Conservation (phyloP, 1,284 basidiomycete genomes). For the Ustilago tritici region DNA sequence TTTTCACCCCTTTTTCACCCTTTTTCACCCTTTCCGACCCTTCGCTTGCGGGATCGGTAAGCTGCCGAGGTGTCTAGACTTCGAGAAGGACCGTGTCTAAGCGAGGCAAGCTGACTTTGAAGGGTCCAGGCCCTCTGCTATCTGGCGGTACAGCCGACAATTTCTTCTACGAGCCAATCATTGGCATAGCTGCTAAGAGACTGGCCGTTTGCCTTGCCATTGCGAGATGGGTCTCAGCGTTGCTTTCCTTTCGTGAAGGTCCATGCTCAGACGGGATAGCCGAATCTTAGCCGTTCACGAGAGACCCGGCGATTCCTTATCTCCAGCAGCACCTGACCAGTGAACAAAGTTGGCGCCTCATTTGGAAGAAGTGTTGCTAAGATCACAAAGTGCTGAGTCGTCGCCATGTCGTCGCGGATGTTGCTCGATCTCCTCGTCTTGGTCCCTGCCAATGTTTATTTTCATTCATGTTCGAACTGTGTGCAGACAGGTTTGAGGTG, state of each 20-base stretch:
- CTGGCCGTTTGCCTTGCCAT: background rate
- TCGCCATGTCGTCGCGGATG: background rate
- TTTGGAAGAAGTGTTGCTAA: background rate
- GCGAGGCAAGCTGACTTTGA: background rate
- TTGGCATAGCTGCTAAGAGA: background rate
- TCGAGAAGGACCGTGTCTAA: background rate
- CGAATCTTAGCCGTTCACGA: background rate
- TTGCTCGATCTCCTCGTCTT: background rate
- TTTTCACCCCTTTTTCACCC: background rate
- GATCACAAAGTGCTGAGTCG: background rate
- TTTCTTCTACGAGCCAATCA: background rate
- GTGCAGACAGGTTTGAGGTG: background rate
- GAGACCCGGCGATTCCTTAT: background rate
- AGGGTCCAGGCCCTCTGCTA: background rate
- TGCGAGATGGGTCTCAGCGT: background rate
- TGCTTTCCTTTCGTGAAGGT: background rate
- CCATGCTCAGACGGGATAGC: background rate
- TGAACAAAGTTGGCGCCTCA: background rate
- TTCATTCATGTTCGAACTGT: background rate
- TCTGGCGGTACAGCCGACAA: background rate
- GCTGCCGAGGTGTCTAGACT: background rate
- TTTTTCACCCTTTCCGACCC: background rate
- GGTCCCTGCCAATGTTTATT: background rate
- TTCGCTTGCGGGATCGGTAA: background rate
- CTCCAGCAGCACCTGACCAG: slow-evolving; percentile 1